Conservation (phyloP, 805 yeast species). For the Yarrowia keelungensis region DNA sequence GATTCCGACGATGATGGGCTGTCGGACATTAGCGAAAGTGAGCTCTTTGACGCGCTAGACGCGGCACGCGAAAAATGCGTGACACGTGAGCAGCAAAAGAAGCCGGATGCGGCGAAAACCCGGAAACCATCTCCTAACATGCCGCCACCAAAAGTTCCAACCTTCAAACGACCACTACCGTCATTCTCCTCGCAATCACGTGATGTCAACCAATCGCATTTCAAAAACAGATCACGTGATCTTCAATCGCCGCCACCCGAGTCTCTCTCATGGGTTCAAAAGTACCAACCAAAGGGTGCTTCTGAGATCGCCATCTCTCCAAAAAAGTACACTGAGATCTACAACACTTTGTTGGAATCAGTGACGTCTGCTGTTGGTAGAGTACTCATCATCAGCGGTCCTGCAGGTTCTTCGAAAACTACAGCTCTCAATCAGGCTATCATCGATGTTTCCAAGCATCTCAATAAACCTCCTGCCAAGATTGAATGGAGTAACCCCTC, state of each 20-base stretch:
- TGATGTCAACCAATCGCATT: conserved; percentile 6
- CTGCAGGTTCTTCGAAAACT: conserved; percentile 23
- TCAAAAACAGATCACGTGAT: conserved; percentile 1
- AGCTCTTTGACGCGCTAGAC: conserved; percentile 21
- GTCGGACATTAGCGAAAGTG: conserved; percentile 25
- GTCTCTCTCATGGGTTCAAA: not conserved
- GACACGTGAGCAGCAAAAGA: conserved; percentile 2
- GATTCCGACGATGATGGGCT: conserved; percentile 27
- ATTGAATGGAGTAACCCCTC: conserved; percentile 28
- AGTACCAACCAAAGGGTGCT: conserved; percentile 6
- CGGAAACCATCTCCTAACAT: not conserved
- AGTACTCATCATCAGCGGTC: conserved; percentile 15
- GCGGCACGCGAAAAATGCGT: conserved; percentile 3
- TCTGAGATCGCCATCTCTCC: conserved; percentile 24
- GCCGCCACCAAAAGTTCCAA: conserved; percentile 1
- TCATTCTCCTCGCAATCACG: not conserved
- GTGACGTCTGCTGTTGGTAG: conserved; percentile 2
- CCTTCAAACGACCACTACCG: not conserved
- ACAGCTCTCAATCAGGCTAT: conserved; percentile 17
- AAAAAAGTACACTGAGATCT: conserved; percentile 13
- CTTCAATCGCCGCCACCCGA: not conserved
- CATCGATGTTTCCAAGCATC: not conserved
- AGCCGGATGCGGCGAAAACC: too few relatives aligned
- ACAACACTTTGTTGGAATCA: not conserved
- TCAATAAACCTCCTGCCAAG: not conserved